Conservation (phyloP, 1,284 basidiomycete genomes). For the Puccinia novopanici region DNA sequence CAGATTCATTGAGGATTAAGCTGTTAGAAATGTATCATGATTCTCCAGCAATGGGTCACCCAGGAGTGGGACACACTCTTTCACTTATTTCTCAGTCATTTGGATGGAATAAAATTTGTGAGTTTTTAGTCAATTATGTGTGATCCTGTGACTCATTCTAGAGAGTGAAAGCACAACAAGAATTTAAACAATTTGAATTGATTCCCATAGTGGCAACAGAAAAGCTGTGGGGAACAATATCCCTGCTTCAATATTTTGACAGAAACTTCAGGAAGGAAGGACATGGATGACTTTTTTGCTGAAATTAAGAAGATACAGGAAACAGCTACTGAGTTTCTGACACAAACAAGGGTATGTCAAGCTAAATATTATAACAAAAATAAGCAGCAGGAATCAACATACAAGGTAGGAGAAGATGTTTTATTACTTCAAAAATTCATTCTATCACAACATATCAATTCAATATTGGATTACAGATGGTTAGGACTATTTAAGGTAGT, state of each 20-base stretch:
- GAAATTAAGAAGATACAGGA: constrained; percentile 2
- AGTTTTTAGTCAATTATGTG: constrained; percentile 4
- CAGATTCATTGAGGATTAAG: not conserved
- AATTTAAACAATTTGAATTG: not conserved
- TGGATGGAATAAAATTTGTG: constrained; percentile 9
- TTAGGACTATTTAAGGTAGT: constrained; percentile 22
- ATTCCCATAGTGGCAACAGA: not conserved
- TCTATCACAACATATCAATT: not conserved
- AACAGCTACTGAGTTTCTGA: not conserved
- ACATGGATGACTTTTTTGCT: constrained; percentile 8
- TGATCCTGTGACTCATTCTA: constrained; percentile 18
- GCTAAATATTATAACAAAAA: not conserved
- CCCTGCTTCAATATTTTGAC: constrained; percentile 53
- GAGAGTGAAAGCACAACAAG: not conserved
- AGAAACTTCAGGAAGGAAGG: not conserved
- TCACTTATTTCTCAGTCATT: not conserved
- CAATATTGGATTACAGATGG: constrained; percentile 1
- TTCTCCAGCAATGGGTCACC: too few relatives aligned
- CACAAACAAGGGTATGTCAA: not conserved
- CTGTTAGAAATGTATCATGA: not conserved
- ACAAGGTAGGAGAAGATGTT: constrained; percentile 1
- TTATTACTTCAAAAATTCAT: not conserved
- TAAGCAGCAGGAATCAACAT: not conserved
- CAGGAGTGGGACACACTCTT: not conserved
- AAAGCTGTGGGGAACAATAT: constrained; percentile 51